Percentiles rank a stretch among this genome's conserved stretches.
These are phyloP conservation scores for Fusarium staphyleae DNA, from an alignment of 2,329 filamentous ascomycete genomes.

Conservation along the genomic window DNA sequence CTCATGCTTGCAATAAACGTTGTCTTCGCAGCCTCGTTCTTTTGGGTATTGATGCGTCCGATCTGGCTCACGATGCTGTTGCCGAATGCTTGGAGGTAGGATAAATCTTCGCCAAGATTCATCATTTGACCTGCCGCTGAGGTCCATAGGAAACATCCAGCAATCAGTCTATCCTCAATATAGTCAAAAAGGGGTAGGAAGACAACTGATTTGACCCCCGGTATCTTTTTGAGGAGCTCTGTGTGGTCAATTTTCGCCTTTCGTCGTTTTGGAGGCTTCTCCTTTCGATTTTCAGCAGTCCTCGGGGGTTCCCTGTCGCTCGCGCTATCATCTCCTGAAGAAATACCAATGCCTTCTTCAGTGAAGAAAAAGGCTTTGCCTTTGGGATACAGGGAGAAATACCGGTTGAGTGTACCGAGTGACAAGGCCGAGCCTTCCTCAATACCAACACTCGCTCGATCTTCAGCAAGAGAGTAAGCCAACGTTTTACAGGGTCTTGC, in stretches of 20 bases:
- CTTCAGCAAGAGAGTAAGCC: slow-evolving; percentile 40
- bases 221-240: slow-evolving; percentile 46
- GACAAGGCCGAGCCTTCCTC: slow-evolving; percentile 41
- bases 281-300: not conserved
- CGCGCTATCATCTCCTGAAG: slow-evolving; percentile 45
- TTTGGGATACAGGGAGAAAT: slow-evolving; percentile 42
- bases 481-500: slow-evolving; percentile 42
- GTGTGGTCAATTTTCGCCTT: slow-evolving; percentile 41
- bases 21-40: slow-evolving; percentile 60
- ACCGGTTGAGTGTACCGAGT: slow-evolving; percentile 42
- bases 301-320: slow-evolving; percentile 35
- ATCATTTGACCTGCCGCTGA: slow-evolving; percentile 46
- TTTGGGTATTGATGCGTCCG: slow-evolving; percentile 59
- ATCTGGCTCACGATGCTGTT: slow-evolving; percentile 58
- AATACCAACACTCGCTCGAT: slow-evolving; percentile 35
- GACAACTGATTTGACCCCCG: slow-evolving; percentile 45
- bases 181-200: slow-evolving; percentile 49
- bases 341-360: slow-evolving; percentile 38
- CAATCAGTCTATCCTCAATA: slow-evolving; percentile 45
- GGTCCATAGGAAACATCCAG: slow-evolving; percentile 49
- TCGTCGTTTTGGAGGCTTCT: slow-evolving; percentile 6
- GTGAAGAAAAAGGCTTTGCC: slow-evolving; percentile 45
- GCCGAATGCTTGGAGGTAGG: slow-evolving; percentile 45
- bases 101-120: slow-evolving; percentile 47
- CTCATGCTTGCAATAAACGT: slow-evolving; percentile 67